Base-by-base conservation (phyloP, 495 filamentous ascomycete genomes). In the Tetracladium setigerum region DNA sequence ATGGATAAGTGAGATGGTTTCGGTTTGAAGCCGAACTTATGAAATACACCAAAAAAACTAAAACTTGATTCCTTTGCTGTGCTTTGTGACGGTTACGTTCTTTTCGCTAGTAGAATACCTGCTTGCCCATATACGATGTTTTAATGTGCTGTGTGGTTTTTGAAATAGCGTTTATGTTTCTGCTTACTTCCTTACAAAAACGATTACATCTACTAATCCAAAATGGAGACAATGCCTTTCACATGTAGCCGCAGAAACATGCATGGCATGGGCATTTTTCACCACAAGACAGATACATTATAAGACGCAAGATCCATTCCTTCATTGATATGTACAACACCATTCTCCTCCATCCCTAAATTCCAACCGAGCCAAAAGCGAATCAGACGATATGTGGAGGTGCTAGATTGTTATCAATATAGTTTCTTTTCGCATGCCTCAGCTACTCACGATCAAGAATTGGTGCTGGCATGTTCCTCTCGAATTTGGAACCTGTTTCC, bases 401-500 rank as follows among this genome's bases (percentile, higher is more conserved):
- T 54, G 72, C 72, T 76, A 41, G 6, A 44, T 32, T 8, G 13
- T 16, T 27, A 27, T 7, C 22, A 27, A 3, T 27, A 27, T 27
- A 27, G 22, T 27, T 27, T 27, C 22, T 7, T 27, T 27, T 27
- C 9, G 1, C 12, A 54, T 32, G 14, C 8, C 27, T 40, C 17
- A 38, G 9, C 22, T 17, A 78, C 90, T 71, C 71, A 95, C 90
- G 84, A 50, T 86, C 83, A 18, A 91, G 70, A 58, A 79, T 81
- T 18, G 79, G 89, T 43, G 74, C 71, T 17, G 89, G 89, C 36
- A 99, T 61, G 61, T 97, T 99, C 62, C 92, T 78, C 68, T 97
- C 92, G 66, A 84, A 97, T 74, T 97, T 97, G 46, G 88, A 95
- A 46, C 90, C 89, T 95, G 49, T 45, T 34, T 32, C 11, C 33